phyloP scores from a whole-genome alignment of 306 rosid genomes.

The Oxytropis ochrocephala region DNA sequence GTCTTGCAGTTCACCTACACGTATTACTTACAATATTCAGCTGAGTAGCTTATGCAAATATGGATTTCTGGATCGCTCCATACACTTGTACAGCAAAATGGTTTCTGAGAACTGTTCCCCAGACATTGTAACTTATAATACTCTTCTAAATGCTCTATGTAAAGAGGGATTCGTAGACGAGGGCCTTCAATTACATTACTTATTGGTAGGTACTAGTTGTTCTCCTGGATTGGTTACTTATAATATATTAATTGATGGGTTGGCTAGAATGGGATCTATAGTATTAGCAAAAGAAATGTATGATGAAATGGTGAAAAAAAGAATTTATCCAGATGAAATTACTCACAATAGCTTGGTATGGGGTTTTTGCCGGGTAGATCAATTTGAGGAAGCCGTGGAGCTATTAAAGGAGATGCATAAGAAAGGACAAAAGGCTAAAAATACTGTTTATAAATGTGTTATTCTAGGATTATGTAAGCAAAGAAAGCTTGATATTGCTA shows the following conservation, averaged over 20 bases:
- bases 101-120: constrained; percentile 56
- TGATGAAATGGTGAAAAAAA: constrained; percentile 47
- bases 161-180: constrained; percentile 74
- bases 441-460: constrained; percentile 40
- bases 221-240: constrained; percentile 69
- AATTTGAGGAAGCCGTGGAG: constrained; percentile 54
- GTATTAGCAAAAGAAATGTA: constrained; percentile 56
- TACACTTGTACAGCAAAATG: constrained; percentile 54
- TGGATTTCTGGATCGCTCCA: constrained; percentile 63
- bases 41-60: constrained; percentile 68
- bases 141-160: constrained; percentile 63
- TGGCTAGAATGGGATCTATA: constrained; percentile 47
- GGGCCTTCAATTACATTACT: constrained; percentile 46
- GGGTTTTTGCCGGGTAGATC: constrained; percentile 51
- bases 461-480: constrained; percentile 63
- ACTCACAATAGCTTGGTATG: constrained; percentile 58
- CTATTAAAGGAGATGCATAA: constrained; percentile 41
- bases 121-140: constrained; percentile 76
- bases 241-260: constrained; percentile 66
- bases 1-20: constrained; percentile 47
- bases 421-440: constrained; percentile 34
- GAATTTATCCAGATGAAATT: constrained; percentile 64
- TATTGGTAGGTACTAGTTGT: constrained; percentile 45
- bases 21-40: constrained; percentile 70
- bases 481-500: constrained; percentile 53